Conservation (phyloP, 305 asterid genomes). For the Coffea humblotiana region DNA sequence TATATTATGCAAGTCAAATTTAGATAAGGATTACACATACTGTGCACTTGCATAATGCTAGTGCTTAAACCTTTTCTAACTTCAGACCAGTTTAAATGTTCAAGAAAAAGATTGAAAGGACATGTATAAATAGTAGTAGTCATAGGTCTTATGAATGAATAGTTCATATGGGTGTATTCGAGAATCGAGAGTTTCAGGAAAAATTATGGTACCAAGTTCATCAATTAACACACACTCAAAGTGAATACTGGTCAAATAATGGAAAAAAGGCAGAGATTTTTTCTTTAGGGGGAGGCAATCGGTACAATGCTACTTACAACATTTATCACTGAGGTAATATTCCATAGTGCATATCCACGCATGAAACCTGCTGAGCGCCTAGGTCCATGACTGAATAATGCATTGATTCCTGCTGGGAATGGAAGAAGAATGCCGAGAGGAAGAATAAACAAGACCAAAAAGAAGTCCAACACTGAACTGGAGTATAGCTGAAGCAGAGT, state of each 20-base stretch:
- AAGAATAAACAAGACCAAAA: conserved; percentile 63
- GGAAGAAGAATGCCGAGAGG: conserved; percentile 87
- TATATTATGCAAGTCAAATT: not conserved
- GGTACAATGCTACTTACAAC: conserved; percentile 54
- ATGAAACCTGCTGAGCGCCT: conserved; percentile 82
- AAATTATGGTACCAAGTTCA: not conserved
- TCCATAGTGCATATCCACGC: conserved; percentile 87
- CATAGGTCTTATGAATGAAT: not conserved
- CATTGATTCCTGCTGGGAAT: conserved; percentile 86
- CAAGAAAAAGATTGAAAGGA: not conserved
- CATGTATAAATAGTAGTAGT: not conserved
- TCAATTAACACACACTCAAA: not conserved
- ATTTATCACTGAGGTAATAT: conserved; percentile 70
- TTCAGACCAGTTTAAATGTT: not conserved
- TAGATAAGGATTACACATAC: not conserved
- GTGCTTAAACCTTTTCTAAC: not conserved
- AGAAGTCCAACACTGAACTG: conserved; percentile 57
- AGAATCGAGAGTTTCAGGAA: not conserved
- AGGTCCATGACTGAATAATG: conserved; percentile 84
- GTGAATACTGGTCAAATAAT: conserved; percentile 2
- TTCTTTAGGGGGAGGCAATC: not conserved
- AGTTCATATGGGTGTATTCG: not conserved
- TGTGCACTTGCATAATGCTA: not conserved
- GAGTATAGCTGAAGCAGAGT: conserved; percentile 86
- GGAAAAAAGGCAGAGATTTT: not conserved